Conservation (phyloP, 2,329 filamentous ascomycete species). For the Sclerotinia glacialis region DNA sequence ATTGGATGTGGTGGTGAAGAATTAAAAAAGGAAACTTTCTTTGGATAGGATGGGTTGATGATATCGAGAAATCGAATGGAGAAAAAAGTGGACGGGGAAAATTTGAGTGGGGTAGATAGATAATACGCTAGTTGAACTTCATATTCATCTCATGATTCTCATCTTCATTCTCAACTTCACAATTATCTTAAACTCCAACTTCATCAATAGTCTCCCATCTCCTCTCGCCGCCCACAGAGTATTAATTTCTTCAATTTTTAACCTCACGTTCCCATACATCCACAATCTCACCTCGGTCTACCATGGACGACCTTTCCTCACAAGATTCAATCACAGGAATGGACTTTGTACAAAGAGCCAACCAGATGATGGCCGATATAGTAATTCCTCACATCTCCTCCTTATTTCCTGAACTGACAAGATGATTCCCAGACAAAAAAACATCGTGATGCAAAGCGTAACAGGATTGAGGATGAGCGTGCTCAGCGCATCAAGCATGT, state of each 20-base stretch:
- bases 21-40: neutral
- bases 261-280: neutral
- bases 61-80: constrained; percentile 16
- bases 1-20: neutral
- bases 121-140: neutral
- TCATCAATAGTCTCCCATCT: neutral
- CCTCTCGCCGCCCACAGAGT: neutral
- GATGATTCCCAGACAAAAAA: constrained; percentile 30
- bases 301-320: constrained; percentile 1
- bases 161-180: neutral
- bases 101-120: constrained; percentile 16
- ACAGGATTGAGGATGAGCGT: constrained; percentile 32
- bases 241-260: neutral
- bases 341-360: constrained; percentile 10
- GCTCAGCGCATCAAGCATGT: constrained; percentile 32
- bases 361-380: constrained; percentile 9
- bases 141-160: neutral
- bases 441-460: constrained; percentile 35
- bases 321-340: neutral
- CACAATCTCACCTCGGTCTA: neutral
- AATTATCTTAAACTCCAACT: neutral
- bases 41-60: neutral
- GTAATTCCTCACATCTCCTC: too few relatives aligned
- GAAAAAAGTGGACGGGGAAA: constrained; percentile 23
- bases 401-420: neutral